Conservation (phyloP, 768 basidiomycete genomes). For the Kwoniella dejecticola region DNA sequence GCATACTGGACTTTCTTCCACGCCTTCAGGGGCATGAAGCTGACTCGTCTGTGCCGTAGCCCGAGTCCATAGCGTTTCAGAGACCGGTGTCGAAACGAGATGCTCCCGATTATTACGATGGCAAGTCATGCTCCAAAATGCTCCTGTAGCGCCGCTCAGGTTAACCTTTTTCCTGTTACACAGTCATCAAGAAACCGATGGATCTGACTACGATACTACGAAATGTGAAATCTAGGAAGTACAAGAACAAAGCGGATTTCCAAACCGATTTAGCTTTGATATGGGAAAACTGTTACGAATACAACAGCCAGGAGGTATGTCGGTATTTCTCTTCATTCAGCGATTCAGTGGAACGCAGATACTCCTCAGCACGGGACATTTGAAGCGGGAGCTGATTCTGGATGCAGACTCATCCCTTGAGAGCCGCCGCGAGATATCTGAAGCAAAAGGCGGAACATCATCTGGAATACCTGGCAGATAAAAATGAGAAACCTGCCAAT, state of each 20-base stretch:
- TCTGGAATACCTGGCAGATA: constrained; percentile 84
- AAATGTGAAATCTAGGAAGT: constrained; percentile 87
- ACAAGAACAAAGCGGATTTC: constrained; percentile 93
- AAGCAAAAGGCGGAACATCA: constrained; percentile 81
- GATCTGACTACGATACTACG: constrained; percentile 89
- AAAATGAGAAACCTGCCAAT: constrained; percentile 61
- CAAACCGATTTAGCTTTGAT: constrained; percentile 92
- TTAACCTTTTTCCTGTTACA: too few relatives aligned
- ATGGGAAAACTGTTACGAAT: constrained; percentile 91
- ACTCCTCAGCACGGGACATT: not conserved
- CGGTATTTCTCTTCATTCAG: not conserved
- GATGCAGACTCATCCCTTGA: constrained; percentile 89
- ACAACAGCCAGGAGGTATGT: constrained; percentile 86
- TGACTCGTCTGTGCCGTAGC: constrained; percentile 30
- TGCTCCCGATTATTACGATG: constrained; percentile 89
- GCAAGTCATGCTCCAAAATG: too few relatives aligned
- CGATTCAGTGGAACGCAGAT: not conserved
- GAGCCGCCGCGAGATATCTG: constrained; percentile 76
- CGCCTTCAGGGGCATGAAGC: not conserved
- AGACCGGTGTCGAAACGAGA: constrained; percentile 89
- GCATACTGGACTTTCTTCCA: too few relatives aligned
- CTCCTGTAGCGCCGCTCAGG: too few relatives aligned
- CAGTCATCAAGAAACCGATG: constrained; percentile 94
- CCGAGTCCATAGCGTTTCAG: constrained; percentile 88
- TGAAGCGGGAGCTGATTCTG: not conserved